Evolutionary conservation across 2,329 filamentous ascomycete species (phyloP).

Genomic region (Teratosphaeria pseudoeucalypti): DNA sequence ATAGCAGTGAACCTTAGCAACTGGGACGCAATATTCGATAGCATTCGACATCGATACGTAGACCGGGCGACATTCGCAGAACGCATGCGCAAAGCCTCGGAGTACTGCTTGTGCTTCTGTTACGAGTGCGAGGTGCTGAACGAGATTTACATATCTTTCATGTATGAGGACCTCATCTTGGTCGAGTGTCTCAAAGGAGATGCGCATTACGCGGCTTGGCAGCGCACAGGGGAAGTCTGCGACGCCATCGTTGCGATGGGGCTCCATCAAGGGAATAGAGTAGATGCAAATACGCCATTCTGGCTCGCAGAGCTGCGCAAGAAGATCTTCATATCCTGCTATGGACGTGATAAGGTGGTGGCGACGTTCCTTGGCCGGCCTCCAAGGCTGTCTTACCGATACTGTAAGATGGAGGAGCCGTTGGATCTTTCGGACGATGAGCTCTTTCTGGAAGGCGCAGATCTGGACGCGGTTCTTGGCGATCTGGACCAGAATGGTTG

Average conservation of each 20-base stretch:
- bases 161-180: constrained; percentile 24
- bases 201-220: constrained; percentile 23
- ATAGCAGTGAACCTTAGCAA: constrained; percentile 25
- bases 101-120: constrained; percentile 25
- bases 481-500: constrained; percentile 42
- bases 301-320: constrained; percentile 23
- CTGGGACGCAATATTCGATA: constrained; percentile 28
- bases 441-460: constrained; percentile 35
- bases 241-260: constrained; percentile 26
- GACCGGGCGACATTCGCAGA: constrained; percentile 39
- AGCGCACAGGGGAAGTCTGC: constrained; percentile 25
- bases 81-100: constrained; percentile 23
- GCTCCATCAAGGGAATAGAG: constrained; percentile 24
- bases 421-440: constrained; percentile 45
- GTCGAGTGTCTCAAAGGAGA: constrained; percentile 22
- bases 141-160: constrained; percentile 24
- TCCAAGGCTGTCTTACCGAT: constrained; percentile 39
- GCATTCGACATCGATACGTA: constrained; percentile 39
- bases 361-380: constrained; percentile 37
- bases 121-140: constrained; percentile 26
- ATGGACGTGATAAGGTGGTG: constrained; percentile 24
- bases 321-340: constrained; percentile 24
- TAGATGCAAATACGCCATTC: constrained; percentile 24
- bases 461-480: constrained; percentile 29
- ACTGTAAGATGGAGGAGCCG: constrained; percentile 44